phyloP scores from a whole-genome alignment of 345 rosid genomes.

The Streptanthus diversifolius region DNA sequence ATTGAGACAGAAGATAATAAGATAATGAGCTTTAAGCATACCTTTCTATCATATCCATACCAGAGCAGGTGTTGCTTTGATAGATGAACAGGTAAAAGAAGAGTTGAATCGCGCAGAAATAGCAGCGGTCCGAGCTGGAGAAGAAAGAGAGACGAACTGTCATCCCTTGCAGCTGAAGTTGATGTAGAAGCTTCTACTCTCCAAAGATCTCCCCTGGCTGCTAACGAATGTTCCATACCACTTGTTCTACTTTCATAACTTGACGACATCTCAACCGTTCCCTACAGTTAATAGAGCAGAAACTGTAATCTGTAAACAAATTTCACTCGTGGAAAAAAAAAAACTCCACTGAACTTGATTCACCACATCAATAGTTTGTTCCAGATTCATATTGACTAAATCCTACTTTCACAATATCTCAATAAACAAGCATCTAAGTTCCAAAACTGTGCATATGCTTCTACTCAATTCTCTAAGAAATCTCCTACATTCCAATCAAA shows the following conservation, averaged over 20 bases:
- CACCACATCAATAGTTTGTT: neutral
- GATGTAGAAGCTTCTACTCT: slow-evolving; percentile 80
- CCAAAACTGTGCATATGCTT: neutral
- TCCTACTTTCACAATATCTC: neutral
- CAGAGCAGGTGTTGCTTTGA: slow-evolving; percentile 97
- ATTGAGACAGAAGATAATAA: neutral
- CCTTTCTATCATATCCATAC: slow-evolving; percentile 98
- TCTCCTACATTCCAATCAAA: neutral
- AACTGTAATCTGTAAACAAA: slow-evolving; percentile 7
- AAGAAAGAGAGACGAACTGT: slow-evolving; percentile 78
- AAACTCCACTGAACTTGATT: neutral
- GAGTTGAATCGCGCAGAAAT: slow-evolving; percentile 84
- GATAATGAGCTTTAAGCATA: slow-evolving; percentile 30
- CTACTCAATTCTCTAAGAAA: neutral
- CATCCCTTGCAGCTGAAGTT: slow-evolving; percentile 58
- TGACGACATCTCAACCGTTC: slow-evolving; percentile 63
- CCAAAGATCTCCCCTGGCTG: slow-evolving; percentile 97
- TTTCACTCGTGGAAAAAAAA: neutral
- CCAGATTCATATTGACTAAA: neutral
- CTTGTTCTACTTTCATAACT: slow-evolving; percentile 74
- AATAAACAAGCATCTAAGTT: neutral
- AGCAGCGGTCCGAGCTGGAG: slow-evolving; percentile 90
- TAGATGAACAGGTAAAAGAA: slow-evolving; percentile 84
- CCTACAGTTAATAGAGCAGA: slow-evolving; percentile 41
- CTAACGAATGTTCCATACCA: slow-evolving; percentile 68